Evolutionary conservation across 2,329 filamentous ascomycete genomes (phyloP), one percentile per base, ranked within the genome.

Genomic region (Dactylellina cionopaga): DNA sequence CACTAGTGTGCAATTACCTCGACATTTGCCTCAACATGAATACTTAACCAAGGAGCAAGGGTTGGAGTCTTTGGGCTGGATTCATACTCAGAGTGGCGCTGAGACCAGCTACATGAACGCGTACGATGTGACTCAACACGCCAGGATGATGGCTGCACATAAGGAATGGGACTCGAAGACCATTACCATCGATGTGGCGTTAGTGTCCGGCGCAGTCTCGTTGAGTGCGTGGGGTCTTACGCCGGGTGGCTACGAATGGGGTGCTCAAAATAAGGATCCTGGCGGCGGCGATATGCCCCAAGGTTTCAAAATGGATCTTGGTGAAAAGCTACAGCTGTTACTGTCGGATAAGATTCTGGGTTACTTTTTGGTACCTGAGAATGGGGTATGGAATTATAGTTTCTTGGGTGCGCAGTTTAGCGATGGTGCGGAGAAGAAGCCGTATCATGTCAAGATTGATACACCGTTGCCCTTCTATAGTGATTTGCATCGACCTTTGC

Each of bases 91-190:
- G 76, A 75, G 75, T 29, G 94, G 95, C 75, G 96, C 95, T 79
- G 95, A 99, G 82, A 88, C 94, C 43, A 91, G 91, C 5, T 98
- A 97, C 84, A 98, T 99, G 93, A 92, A 92, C 13, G 91, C 95
- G 1, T 88, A 89, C 77, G 95, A 99, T 80, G 94, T 98, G 52
- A 99, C 95, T 1, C 92, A 94, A 80, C 95, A 99, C 79, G 89
- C 96, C 22, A 90, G 91, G 60, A 85, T 99, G 27, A 94, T 97
- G 83, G 92, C 95, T 75, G 84, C 88, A 1, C 93, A 99, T 80
- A 81, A 83, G 1, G 82, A 87, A 2, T 95, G 91, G 91, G 90
- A 96, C 81, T 90, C 92, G 80, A 95, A 92, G 83, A 96, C 92
- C 0, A 88, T 97, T 64, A 97, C 92, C 0, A 93, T 99, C 83